Evolutionary conservation across 1,284 basidiomycete genomes (phyloP), one percentile per base, ranked within the genome.

Genomic region (Schizophyllum commune): DNA sequence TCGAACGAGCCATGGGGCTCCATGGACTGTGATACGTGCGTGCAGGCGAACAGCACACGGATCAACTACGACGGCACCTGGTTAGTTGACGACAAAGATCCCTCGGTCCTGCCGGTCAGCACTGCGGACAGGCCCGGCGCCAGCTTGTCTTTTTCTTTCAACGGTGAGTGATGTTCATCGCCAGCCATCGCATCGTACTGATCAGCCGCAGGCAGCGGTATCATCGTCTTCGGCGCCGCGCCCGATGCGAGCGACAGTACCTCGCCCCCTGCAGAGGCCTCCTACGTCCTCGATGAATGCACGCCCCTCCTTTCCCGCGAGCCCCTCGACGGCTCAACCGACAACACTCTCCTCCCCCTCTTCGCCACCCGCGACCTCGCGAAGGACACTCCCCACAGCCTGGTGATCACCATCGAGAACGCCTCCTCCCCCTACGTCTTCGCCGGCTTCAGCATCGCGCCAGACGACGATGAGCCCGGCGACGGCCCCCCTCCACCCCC

Each of bases 161-260:
- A 75, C 63, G 76, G 78, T 77, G 59, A 56, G 67, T 63, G 17
- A n/a, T 58, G 39, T 32, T 5, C 7, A 19, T 34, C 15, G 20
- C 11, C 15, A 17, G 13, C 22, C 59, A 19, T 32, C 20, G 39
- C 1, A n/a, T 5, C 11, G 32, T 59, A 27, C 53, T 63, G 32
- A 57, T 59, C 7, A 52, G 11, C 4, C n/a, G n/a, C 51, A 81
- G 79, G 77, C 19, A 77, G 73, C 22, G 74, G 70, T n/a, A 74
- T 81, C 20, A 67, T 73, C 4, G 75, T 80, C 6, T 75, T 77
- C 58, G 79, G 79, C 1, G 76, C 74, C 17, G 73, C 80, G 11
- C 75, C 75, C 17, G 39, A 47, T 27, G 63, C 66, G 15, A 77
- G 75, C 63, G 77, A 76, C 60, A 58, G 54, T 4, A 71, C 71